These are phyloP conservation scores for Saccharomyces hybrid DNA, from an alignment of 1,139 yeast species.

Conservation along the genomic window DNA sequence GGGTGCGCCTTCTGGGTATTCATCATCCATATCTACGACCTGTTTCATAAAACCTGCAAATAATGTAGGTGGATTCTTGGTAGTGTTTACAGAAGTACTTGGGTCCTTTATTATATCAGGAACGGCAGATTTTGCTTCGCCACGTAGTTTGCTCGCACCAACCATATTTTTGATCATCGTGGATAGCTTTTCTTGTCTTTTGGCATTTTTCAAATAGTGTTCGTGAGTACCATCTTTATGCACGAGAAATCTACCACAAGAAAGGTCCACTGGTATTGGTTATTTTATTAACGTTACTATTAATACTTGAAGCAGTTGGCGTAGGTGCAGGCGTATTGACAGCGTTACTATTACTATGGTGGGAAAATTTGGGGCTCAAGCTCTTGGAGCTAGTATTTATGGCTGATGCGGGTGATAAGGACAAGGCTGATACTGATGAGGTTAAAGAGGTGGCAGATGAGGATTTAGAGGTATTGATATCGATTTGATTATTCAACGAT, in stretches of 20 bases:
- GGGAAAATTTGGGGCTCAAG: neutral
- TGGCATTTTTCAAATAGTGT: conserved; percentile 68
- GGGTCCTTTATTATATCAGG: conserved; percentile 49
- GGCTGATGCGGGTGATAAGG: neutral
- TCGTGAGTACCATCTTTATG: conserved; percentile 65
- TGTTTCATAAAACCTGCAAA: conserved; percentile 72
- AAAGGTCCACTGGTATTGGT: neutral
- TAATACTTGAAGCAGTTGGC: neutral
- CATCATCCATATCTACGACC: conserved; percentile 36
- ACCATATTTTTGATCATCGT: conserved; percentile 80
- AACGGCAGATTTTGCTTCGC: conserved; percentile 78
- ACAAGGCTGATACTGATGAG: neutral
- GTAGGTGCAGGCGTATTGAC: neutral
- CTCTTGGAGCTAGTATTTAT: neutral
- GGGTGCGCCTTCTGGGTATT: conserved; percentile 2
- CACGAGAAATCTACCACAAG: conserved; percentile 22
- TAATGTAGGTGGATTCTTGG: conserved; percentile 53
- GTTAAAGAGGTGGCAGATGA: neutral
- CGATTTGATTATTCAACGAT: neutral
- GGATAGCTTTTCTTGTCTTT: conserved; percentile 80
- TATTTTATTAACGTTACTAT: neutral
- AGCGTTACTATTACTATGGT: neutral
- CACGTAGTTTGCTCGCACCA: conserved; percentile 64
- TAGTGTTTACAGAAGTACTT: conserved; percentile 1
- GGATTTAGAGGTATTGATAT: neutral